phyloP scores from a whole-genome alignment of 2,329 filamentous ascomycete genomes.

The Metarhizium brunneum region DNA sequence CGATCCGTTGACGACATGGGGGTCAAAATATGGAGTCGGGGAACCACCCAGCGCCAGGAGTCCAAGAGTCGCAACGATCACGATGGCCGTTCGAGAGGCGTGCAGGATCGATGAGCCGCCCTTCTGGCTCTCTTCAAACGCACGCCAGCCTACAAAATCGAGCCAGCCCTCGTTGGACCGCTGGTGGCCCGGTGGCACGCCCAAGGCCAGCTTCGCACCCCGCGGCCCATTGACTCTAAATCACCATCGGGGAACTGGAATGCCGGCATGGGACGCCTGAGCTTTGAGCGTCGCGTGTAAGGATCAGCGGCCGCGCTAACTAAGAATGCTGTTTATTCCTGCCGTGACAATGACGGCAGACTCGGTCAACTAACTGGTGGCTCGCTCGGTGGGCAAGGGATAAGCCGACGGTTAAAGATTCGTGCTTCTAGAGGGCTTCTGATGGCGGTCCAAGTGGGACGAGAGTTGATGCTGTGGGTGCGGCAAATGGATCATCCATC shows the following conservation, averaged over 20 bases:
- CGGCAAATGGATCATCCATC: not conserved
- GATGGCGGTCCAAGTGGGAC: slow-evolving; percentile 4
- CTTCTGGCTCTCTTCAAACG: not conserved
- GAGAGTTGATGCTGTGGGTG: not conserved
- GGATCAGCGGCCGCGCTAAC: not conserved
- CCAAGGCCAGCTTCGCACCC: not conserved
- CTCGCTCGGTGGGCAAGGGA: not conserved
- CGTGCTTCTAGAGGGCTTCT: slow-evolving; percentile 7
- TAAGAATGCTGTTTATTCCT: not conserved
- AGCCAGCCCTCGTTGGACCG: not conserved
- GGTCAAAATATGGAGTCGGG: not conserved
- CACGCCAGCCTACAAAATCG: not conserved
- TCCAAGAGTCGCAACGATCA: not conserved
- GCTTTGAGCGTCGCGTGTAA: not conserved
- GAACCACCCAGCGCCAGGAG: not conserved
- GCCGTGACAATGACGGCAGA: not conserved
- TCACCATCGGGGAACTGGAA: not conserved
- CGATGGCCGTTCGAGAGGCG: not conserved
- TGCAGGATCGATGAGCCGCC: not conserved
- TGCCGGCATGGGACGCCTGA: not conserved
- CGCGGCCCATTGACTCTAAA: not conserved
- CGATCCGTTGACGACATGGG: not conserved
- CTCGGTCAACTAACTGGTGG: not conserved
- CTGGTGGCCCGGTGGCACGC: not conserved
- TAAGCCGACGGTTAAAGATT: not conserved